These are phyloP conservation scores for Batkoa obscura DNA, from an alignment of 371 early-diverging fungal genomes.

Conservation along the genomic window DNA sequence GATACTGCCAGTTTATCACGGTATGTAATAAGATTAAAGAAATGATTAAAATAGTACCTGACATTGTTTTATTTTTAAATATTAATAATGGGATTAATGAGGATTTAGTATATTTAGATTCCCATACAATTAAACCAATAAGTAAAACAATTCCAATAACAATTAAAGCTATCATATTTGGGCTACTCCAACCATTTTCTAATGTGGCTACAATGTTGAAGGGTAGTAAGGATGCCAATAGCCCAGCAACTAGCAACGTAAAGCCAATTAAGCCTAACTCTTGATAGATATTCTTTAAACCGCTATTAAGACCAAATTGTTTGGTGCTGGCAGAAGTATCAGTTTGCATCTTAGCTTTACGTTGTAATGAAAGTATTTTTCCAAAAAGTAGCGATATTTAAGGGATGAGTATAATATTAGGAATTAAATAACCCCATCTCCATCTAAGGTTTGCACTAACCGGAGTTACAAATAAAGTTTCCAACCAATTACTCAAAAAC, in stretches of 20 bases:
- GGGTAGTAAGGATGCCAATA: not conserved
- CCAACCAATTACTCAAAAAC: not conserved
- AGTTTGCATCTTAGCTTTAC: not conserved
- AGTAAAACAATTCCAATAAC: not conserved
- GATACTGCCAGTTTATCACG: not conserved
- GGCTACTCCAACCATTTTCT: not conserved
- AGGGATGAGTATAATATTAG: not conserved
- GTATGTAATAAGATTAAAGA: not conserved
- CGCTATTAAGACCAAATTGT: not conserved
- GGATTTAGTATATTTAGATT: too few species aligned
- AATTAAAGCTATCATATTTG: not conserved
- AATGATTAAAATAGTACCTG: not conserved
- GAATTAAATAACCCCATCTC: not conserved
- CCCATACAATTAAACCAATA: not conserved
- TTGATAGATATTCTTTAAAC: not conserved
- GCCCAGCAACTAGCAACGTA: not conserved
- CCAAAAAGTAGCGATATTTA: not conserved
- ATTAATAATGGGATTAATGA: not conserved
- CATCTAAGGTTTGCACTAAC: not conserved
- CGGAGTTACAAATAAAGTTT: not conserved
- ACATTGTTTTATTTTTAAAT: not conserved
- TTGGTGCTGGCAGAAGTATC: not conserved
- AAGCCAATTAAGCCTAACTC: not conserved
- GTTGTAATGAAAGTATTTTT: not conserved
- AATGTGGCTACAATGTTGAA: not conserved